Evolutionary conservation across 805 yeast species (phyloP).

Genomic region (Ogataea chonburiensis): DNA sequence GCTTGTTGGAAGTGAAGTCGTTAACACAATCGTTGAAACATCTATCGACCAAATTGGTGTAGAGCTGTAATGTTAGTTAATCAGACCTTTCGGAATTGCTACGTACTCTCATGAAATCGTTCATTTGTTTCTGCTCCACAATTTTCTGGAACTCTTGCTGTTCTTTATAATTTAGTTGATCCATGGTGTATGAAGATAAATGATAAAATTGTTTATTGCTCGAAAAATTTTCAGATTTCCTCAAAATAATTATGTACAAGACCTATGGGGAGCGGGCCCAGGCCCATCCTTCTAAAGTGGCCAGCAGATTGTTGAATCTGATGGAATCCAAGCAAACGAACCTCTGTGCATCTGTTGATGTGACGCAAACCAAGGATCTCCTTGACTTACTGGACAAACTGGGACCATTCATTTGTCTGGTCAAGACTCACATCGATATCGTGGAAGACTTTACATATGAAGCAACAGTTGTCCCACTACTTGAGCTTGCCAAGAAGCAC

Average conservation of each 20-base stretch:
- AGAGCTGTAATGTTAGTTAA: slow-evolving; percentile 39
- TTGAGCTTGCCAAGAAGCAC: slow-evolving; percentile 73
- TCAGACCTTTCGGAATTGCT: slow-evolving; percentile 1
- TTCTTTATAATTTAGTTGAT: slow-evolving; percentile 89
- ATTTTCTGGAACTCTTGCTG: slow-evolving; percentile 95
- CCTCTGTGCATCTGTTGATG: slow-evolving; percentile 93
- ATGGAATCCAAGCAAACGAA: slow-evolving; percentile 83
- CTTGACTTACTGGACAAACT: slow-evolving; percentile 68
- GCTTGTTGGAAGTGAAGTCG: slow-evolving; percentile 90
- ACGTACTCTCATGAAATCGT: slow-evolving; percentile 90
- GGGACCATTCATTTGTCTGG: slow-evolving; percentile 89
- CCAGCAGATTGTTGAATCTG: slow-evolving; percentile 64
- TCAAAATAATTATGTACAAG: slow-evolving; percentile 7
- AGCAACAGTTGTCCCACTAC: slow-evolving; percentile 71
- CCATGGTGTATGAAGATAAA: slow-evolving; percentile 54
- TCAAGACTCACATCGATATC: slow-evolving; percentile 93
- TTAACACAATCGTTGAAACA: slow-evolving; percentile 98
- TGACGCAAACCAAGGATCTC: slow-evolving; percentile 74
- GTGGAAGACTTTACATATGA: slow-evolving; percentile 85
- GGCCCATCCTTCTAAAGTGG: slow-evolving; percentile 74
- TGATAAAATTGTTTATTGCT: slow-evolving; percentile 3
- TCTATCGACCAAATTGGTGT: slow-evolving; percentile 93
- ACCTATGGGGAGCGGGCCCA: slow-evolving; percentile 70
- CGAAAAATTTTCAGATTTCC: slow-evolving; percentile 11
- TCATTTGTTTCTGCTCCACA: slow-evolving; percentile 97